Conservation (phyloP, 202 grass and related monocot species). For the Musa balbisiana region DNA sequence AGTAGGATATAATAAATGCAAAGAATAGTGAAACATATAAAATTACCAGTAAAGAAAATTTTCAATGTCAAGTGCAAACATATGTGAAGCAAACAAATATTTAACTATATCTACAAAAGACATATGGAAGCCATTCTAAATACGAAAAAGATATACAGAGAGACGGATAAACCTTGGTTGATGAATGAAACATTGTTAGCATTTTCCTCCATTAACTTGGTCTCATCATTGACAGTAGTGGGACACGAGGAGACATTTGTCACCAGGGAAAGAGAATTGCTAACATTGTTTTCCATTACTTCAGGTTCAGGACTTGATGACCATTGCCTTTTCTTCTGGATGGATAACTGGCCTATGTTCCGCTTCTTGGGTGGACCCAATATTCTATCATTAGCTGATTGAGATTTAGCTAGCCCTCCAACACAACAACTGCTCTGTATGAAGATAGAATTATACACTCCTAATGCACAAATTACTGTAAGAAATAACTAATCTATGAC, state of each 20-base stretch:
- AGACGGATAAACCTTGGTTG: slow-evolving; percentile 61
- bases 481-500: not conserved
- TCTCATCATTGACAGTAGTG: slow-evolving; percentile 36
- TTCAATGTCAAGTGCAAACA: no score
- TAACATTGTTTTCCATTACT: slow-evolving; percentile 65
- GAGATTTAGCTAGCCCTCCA: slow-evolving; percentile 52
- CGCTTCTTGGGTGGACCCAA: slow-evolving; percentile 26
- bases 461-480: not conserved
- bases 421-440: slow-evolving; percentile 63
- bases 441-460: slow-evolving; percentile 30
- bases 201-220: slow-evolving; percentile 32
- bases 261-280: slow-evolving; percentile 47
- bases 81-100: no score
- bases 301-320: slow-evolving; percentile 33
- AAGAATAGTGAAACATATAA: no score
- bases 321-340: slow-evolving; percentile 38
- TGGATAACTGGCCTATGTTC: slow-evolving; percentile 25
- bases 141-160: not conserved
- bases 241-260: slow-evolving; percentile 42
- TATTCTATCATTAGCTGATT: slow-evolving; percentile 29
- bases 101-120: no score
- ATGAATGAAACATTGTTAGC: slow-evolving; percentile 39
- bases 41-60: no score
- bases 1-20: no score
- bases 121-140: no score